These are phyloP conservation scores for Berkeleyomyces basicola DNA, from an alignment of 2,329 filamentous ascomycete genomes.

Conservation along the genomic window DNA sequence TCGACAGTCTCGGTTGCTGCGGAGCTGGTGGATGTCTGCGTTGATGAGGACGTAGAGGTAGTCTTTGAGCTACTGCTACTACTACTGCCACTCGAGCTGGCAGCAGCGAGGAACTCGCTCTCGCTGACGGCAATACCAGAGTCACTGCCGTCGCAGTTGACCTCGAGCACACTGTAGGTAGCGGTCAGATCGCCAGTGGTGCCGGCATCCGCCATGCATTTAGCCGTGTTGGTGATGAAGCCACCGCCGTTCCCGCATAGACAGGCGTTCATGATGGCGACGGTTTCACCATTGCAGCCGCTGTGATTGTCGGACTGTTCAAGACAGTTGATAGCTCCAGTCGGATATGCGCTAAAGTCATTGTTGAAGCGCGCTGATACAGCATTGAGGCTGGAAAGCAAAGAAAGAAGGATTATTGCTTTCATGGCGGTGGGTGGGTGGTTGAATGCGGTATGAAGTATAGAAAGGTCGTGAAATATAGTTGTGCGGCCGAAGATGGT, in stretches of 20 bases:
- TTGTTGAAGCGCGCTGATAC: conserved; percentile 18
- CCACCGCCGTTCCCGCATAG: conserved; percentile 32
- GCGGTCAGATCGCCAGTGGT: conserved; percentile 23
- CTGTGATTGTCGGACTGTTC: conserved; percentile 24
- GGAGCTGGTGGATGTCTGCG: conserved; percentile 14
- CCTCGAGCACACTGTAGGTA: conserved; percentile 28
- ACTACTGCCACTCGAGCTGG: conserved; percentile 7
- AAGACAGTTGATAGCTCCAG: conserved; percentile 25
- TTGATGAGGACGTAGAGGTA: conserved; percentile 7
- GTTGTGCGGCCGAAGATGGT: neutral
- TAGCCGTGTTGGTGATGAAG: conserved; percentile 31
- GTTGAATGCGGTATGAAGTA: neutral
- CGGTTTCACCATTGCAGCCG: conserved; percentile 26
- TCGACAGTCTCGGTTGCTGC: neutral
- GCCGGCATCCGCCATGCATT: conserved; percentile 26
- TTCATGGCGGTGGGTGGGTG: conserved; percentile 1
- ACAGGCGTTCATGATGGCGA: conserved; percentile 29
- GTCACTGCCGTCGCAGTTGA: conserved; percentile 27
- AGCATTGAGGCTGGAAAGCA: conserved; percentile 18
- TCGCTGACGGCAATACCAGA: conserved; percentile 28
- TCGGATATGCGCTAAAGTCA: conserved; percentile 23
- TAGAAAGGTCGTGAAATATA: neutral
- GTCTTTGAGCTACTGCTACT: conserved; percentile 11
- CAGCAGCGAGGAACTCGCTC: conserved; percentile 24
- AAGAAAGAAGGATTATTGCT: conserved; percentile 17